phyloP scores from a whole-genome alignment of 371 early-diverging fungal genomes.

The Apophysomyces sp. region DNA sequence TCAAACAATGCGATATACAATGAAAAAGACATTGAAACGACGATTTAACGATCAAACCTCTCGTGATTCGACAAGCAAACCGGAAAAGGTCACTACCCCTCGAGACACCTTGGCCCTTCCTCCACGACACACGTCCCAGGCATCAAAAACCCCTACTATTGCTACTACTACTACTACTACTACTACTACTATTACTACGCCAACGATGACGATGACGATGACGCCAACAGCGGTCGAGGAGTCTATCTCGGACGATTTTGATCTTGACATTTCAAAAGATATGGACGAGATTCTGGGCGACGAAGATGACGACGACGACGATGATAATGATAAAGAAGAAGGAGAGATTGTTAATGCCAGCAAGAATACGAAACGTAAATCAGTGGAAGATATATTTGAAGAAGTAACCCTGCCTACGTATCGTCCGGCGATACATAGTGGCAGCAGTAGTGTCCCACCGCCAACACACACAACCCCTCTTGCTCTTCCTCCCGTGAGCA shows the following conservation, averaged over 20 bases:
- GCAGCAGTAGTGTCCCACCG: not conserved
- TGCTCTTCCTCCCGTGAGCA: not conserved
- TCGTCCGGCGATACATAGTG: not conserved
- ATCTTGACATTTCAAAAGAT: not conserved
- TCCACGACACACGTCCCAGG: not conserved
- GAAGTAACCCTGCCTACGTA: not conserved
- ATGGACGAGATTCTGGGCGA: not conserved
- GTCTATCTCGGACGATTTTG: not conserved
- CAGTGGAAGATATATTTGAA: not conserved
- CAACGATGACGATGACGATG: too few species aligned
- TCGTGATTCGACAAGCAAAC: not conserved
- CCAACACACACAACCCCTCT: not conserved
- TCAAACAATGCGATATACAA: not conserved
- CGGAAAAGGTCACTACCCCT: not conserved
- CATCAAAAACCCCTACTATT: not conserved
- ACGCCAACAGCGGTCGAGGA: not conserved
- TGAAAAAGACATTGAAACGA: slow-evolving; percentile 1
- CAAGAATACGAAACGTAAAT: not conserved
- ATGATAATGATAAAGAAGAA: not conserved
- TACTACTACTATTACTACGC: too few species aligned
- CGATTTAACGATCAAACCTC: not conserved
- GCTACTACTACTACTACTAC: too few species aligned
- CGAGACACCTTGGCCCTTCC: not conserved
- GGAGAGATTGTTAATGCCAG: not conserved
- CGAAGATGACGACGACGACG: not conserved